These are phyloP conservation scores for Trichothecium sympodiale DNA, from an alignment of 2,329 filamentous ascomycete species.

Conservation along the genomic window DNA sequence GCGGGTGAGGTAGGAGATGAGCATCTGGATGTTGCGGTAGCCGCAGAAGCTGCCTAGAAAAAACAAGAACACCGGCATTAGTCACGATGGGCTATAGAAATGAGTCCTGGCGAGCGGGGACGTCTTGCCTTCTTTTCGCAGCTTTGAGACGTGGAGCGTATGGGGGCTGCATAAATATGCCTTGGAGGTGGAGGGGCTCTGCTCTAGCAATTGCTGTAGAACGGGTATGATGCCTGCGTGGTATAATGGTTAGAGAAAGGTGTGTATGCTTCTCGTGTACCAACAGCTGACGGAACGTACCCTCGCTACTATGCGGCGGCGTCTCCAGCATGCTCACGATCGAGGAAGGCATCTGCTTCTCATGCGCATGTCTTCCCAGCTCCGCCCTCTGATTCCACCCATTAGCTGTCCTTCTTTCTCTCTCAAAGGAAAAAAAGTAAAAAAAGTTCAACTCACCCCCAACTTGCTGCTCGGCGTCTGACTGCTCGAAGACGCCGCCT, in stretches of 20 bases:
- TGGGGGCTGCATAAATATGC: conserved; percentile 72
- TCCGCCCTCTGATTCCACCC: conserved; percentile 38
- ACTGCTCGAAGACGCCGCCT: neutral
- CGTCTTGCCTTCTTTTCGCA: conserved; percentile 54
- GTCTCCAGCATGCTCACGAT: conserved; percentile 50
- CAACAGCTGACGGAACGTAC: no score
- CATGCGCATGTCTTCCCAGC: conserved; percentile 61
- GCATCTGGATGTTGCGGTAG: conserved; percentile 90
- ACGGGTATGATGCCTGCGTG: conserved; percentile 49
- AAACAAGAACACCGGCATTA: no score
- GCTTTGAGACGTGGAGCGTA: conserved; percentile 71
- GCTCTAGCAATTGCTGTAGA: conserved; percentile 50
- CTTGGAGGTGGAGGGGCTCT: conserved; percentile 49
- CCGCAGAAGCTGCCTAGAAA: conserved; percentile 92
- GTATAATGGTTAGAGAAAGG: neutral
- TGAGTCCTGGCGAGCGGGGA: no score
- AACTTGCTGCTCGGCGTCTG: neutral
- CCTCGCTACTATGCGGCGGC: conserved; percentile 36
- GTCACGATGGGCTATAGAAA: no score
- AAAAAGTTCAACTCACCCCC: neutral
- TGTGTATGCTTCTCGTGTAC: conserved; percentile 5
- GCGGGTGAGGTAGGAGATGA: conserved; percentile 66
- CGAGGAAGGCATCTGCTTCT: conserved; percentile 64
- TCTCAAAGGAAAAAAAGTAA: neutral
- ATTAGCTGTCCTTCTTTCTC: neutral